A percentile compares a stretch with the other conserved stretches of the same genome.
Conservation (phyloP, 176 grass and related monocot species). For the Eragrostis nindensis region DNA sequence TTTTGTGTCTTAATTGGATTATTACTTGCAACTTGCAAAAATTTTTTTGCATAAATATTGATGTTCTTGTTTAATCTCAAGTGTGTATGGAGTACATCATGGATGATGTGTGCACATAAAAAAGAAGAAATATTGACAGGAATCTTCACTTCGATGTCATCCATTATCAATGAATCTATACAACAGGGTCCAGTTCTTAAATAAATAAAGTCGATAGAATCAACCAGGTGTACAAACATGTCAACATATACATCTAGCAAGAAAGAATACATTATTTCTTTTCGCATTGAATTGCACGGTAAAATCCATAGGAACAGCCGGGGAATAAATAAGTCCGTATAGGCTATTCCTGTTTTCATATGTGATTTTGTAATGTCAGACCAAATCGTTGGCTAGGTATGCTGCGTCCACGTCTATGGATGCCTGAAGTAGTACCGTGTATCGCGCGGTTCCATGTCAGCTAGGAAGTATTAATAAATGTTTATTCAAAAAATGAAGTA, state of each 20-base stretch:
- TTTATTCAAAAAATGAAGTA: background rate
- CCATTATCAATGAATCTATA: slow-evolving; percentile 15
- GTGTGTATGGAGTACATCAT: background rate
- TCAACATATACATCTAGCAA: background rate
- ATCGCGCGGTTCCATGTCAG: background rate
- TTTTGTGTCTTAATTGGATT: slow-evolving; percentile 8
- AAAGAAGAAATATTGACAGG: background rate
- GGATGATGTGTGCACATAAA: slow-evolving; percentile 1
- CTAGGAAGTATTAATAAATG: background rate
- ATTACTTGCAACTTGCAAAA: slow-evolving; percentile 34
- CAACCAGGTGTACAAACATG: slow-evolving; percentile 26
- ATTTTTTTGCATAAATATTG: background rate
- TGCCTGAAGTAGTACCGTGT: background rate
- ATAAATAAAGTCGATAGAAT: slow-evolving; percentile 9
- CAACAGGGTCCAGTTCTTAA: background rate
- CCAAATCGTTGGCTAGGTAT: background rate
- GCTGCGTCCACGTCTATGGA: background rate
- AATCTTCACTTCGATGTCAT: slow-evolving; percentile 14
- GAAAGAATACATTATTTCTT: background rate
- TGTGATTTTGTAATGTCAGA: background rate
- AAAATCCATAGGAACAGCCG: background rate
- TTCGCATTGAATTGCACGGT: background rate
- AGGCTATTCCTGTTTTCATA: background rate
- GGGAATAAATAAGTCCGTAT: background rate
- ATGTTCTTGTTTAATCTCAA: background rate